Base-by-base conservation (phyloP, 2,329 filamentous ascomycete species). In the Colletotrichum sansevieriae region DNA sequence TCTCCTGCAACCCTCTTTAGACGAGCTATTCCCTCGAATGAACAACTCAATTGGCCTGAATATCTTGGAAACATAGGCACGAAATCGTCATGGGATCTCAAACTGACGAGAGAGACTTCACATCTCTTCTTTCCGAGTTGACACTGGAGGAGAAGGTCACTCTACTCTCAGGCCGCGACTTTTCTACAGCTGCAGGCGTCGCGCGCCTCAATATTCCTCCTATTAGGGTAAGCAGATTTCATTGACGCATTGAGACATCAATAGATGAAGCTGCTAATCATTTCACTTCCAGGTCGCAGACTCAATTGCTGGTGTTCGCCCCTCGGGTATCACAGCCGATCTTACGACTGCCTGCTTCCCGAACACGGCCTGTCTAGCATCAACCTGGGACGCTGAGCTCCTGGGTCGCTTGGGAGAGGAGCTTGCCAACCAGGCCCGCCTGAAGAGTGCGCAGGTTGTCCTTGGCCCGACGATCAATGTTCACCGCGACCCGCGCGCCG, bases 401-500 rank as follows among this genome's bases (percentile, higher is more conserved):
- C 70, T 72, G 10, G 20, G 41, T 13, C 63, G 59, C 0, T 51
- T 72, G 8, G 71, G 71, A 33, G 61, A 71, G 13, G 60, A 65
- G 25, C 59, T 73, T 18, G 71, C 64, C 3, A 20, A 46, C 11
- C 62, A 77, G 41, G 73, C 72, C 1, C 72, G 70, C 3, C 70
- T 73, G 61, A 94, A 94, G 79, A 91, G 91, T 68, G 84, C 91
- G n/a, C 90, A 93, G 75, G 85, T 92, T 10, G 86, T 91, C 71
- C 83, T 93, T 13, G 91, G 91, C 7, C 91, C 91, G 4, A 85
- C 82, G 0, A 81, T 84, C 68, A 83, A 80, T 72, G 82, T 83
- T 51, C 81, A 83, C 49, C 76, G 82, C 9, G 79, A 78, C 5
- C 82, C 82, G 0, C 75, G 82, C 6, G 82, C 77, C 4, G 82